Percentiles rank a stretch among this genome's conserved stretches.
phyloP scores from a whole-genome alignment of 495 filamentous ascomycete genomes.

The Tuber brumale region DNA sequence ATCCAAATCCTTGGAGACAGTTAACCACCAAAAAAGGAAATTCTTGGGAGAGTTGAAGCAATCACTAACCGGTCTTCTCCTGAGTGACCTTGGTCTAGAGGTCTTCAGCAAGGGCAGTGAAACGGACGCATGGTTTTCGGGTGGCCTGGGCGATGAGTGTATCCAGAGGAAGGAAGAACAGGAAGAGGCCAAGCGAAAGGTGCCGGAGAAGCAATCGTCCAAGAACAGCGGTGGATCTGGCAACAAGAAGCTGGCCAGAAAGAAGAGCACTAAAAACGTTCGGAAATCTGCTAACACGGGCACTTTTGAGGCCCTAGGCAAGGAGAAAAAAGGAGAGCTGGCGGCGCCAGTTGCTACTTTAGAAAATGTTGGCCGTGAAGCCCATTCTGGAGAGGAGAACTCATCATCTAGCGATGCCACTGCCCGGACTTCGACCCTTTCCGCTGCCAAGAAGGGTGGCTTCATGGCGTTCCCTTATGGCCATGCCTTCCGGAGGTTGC shows the following conservation, averaged over 20 bases:
- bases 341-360: slow-evolving; percentile 48
- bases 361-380: slow-evolving; percentile 46
- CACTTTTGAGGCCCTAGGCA: slow-evolving; percentile 44
- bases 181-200: slow-evolving; percentile 46
- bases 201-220: slow-evolving; percentile 35
- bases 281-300: slow-evolving; percentile 39
- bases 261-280: slow-evolving; percentile 50
- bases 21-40: slow-evolving; percentile 50
- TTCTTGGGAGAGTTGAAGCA: slow-evolving; percentile 74
- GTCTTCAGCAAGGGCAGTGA: slow-evolving; percentile 83
- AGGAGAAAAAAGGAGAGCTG: slow-evolving; percentile 45
- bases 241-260: slow-evolving; percentile 51
- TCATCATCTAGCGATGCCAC: slow-evolving; percentile 47
- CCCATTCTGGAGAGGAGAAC: slow-evolving; percentile 43
- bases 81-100: slow-evolving; percentile 81
- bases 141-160: slow-evolving; percentile 65
- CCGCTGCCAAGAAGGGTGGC: slow-evolving; percentile 44
- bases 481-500: slow-evolving; percentile 67
- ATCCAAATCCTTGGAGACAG: slow-evolving; percentile 37
- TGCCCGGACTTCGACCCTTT: slow-evolving; percentile 39
- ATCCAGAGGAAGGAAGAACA: slow-evolving; percentile 68
- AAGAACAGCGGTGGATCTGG: slow-evolving; percentile 45
- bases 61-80: slow-evolving; percentile 70
- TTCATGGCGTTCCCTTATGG: slow-evolving; percentile 58
- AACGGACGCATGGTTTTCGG: slow-evolving; percentile 84